phyloP scores from a whole-genome alignment of 139 green algal genomes.

The Gonium pectorale region DNA sequence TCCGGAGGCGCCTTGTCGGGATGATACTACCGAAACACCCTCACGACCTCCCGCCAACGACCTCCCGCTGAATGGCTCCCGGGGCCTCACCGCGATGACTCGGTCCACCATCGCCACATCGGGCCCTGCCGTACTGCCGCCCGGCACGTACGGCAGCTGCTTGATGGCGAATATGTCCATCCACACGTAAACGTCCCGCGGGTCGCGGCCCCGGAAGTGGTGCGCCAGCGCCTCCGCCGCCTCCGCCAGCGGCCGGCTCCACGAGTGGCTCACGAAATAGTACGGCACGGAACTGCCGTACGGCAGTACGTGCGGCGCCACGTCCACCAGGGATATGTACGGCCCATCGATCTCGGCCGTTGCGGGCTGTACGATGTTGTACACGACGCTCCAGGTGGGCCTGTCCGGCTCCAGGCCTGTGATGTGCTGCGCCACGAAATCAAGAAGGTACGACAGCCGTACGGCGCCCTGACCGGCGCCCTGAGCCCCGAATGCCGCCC shows the following conservation, averaged over 20 bases:
- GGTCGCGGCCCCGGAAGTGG: constrained; percentile 29
- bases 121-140: neutral
- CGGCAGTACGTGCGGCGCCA: constrained; percentile 1
- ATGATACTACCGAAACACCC: no score
- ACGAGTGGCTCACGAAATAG: constrained; percentile 40
- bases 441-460: constrained; percentile 32
- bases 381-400: constrained; percentile 21
- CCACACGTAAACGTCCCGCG: constrained; percentile 15
- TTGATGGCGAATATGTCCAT: constrained; percentile 12
- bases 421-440: neutral
- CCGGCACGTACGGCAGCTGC: neutral
- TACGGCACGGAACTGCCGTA: neutral
- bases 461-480: neutral
- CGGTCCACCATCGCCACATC: constrained; percentile 14
- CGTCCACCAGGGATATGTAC: neutral
- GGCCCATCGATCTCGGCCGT: neutral
- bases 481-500: no score
- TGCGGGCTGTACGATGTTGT: constrained; percentile 7
- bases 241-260: constrained; percentile 37
- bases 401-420: constrained; percentile 2
- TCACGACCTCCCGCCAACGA: no score
- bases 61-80: neutral
- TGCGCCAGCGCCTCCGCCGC: constrained; percentile 8
- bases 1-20: no score
- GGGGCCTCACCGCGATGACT: neutral